phyloP scores from a whole-genome alignment of 192 early-diverging fungal species.

The Coemansia sp. region DNA sequence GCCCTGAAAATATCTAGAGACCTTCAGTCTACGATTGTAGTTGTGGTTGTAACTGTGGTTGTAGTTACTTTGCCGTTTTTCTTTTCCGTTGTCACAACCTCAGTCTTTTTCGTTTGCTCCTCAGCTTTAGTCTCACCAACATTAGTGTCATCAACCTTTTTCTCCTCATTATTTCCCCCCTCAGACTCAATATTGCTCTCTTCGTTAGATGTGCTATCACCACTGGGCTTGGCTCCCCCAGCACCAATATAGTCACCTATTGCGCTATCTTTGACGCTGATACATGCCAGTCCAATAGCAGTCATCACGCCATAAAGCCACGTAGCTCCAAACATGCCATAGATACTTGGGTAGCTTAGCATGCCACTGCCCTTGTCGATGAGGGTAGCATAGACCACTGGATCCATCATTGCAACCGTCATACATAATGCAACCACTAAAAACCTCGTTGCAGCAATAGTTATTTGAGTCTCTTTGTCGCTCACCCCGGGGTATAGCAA shows the following conservation, averaged over 20 bases:
- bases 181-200: too few relatives aligned
- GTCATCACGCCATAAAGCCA: background rate
- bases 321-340: background rate
- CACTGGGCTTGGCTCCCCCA: background rate
- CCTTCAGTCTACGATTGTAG: too few relatives aligned
- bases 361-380: background rate
- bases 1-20: too few relatives aligned
- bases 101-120: too few relatives aligned
- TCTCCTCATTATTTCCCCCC: too few relatives aligned
- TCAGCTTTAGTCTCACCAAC: too few relatives aligned
- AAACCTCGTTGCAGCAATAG: background rate
- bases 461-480: background rate
- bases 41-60: too few relatives aligned
- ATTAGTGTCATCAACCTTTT: too few relatives aligned
- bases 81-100: too few relatives aligned
- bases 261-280: background rate
- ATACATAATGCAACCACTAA: background rate
- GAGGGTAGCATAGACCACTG: background rate
- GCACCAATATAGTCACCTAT: background rate
- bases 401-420: background rate
- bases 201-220: too few relatives aligned
- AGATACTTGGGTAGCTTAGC: background rate
- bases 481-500: background rate
- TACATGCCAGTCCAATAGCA: background rate
- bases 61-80: too few relatives aligned